phyloP scores from a whole-genome alignment of 495 filamentous ascomycete species.

The Penicillium flavigenum region DNA sequence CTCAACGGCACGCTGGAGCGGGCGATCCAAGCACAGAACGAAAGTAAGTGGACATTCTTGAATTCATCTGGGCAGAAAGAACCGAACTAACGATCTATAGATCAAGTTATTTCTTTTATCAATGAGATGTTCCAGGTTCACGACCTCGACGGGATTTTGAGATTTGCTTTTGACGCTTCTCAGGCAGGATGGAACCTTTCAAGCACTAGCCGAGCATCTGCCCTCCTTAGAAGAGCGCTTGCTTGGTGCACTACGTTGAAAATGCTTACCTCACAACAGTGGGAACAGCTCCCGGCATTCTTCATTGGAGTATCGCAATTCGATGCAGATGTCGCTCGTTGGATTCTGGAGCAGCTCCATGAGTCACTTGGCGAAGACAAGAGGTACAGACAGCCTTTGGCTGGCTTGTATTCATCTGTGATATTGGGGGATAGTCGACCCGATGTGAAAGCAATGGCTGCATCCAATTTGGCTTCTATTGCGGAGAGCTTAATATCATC shows the following conservation, averaged over 20 bases:
- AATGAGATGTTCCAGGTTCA: slow-evolving; percentile 29
- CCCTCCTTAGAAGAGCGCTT: slow-evolving; percentile 42
- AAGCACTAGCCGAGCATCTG: slow-evolving; percentile 38
- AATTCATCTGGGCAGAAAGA: neutral
- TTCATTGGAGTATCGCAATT: slow-evolving; percentile 28
- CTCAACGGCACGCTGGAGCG: slow-evolving; percentile 42
- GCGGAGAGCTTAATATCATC: slow-evolving; percentile 31
- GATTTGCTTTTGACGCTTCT: slow-evolving; percentile 33
- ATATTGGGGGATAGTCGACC: slow-evolving; percentile 30
- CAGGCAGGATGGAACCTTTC: slow-evolving; percentile 33
- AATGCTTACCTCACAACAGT: slow-evolving; percentile 22
- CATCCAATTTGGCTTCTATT: slow-evolving; percentile 36
- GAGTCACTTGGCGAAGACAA: slow-evolving; percentile 25
- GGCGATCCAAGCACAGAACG: slow-evolving; percentile 29
- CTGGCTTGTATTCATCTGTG: slow-evolving; percentile 33
- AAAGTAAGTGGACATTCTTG: slow-evolving; percentile 25
- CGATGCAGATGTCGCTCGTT: slow-evolving; percentile 42
- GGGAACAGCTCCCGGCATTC: slow-evolving; percentile 24
- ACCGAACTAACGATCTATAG: slow-evolving; percentile 12
- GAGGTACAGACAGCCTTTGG: slow-evolving; percentile 25
- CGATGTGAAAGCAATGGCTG: slow-evolving; percentile 35
- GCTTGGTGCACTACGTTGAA: slow-evolving; percentile 37
- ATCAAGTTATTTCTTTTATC: slow-evolving; percentile 23
- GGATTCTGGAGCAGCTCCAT: slow-evolving; percentile 38
- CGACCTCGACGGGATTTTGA: slow-evolving; percentile 30